phyloP scores from a whole-genome alignment of 202 grass and related monocot species.

The Panicum hallii region DNA sequence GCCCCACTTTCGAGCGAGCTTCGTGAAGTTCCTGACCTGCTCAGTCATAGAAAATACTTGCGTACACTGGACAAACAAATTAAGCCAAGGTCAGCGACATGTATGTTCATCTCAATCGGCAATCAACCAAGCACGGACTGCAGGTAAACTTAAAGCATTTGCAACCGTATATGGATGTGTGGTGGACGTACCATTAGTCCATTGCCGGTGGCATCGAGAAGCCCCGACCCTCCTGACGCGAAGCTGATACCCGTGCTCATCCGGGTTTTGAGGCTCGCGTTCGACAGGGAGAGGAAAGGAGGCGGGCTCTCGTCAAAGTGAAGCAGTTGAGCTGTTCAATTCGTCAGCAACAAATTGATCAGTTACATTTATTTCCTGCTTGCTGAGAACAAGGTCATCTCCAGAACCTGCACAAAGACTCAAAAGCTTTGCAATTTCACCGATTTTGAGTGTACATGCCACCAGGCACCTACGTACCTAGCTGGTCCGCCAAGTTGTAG shows the following conservation, averaged over 20 bases:
- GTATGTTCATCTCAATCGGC: background rate
- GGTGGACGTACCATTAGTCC: background rate
- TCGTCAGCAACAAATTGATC: background rate
- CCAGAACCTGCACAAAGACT: background rate
- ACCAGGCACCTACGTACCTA: slow-evolving; percentile 55
- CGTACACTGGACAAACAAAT: slow-evolving; percentile 15
- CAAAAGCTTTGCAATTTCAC: background rate
- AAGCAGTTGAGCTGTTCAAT: slow-evolving; percentile 48
- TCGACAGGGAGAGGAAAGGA: slow-evolving; percentile 49
- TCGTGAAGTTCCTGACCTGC: slow-evolving; percentile 58
- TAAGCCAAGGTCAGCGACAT: background rate
- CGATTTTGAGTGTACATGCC: background rate
- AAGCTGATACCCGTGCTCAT: slow-evolving; percentile 70
- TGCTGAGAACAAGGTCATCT: background rate
- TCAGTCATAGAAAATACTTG: slow-evolving; percentile 33
- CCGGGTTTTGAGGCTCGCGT: background rate
- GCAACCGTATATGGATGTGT: background rate
- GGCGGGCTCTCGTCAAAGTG: slow-evolving; percentile 73
- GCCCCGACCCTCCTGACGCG: slow-evolving; percentile 76
- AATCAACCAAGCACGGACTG: background rate
- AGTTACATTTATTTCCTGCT: background rate
- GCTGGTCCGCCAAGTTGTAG: slow-evolving; percentile 68
- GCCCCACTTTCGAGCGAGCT: slow-evolving; percentile 27
- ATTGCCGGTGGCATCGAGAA: slow-evolving; percentile 48
- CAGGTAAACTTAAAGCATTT: background rate